Evolutionary conservation across 495 filamentous ascomycete genomes (phyloP).

Genomic region (Neurospora pannonica): DNA sequence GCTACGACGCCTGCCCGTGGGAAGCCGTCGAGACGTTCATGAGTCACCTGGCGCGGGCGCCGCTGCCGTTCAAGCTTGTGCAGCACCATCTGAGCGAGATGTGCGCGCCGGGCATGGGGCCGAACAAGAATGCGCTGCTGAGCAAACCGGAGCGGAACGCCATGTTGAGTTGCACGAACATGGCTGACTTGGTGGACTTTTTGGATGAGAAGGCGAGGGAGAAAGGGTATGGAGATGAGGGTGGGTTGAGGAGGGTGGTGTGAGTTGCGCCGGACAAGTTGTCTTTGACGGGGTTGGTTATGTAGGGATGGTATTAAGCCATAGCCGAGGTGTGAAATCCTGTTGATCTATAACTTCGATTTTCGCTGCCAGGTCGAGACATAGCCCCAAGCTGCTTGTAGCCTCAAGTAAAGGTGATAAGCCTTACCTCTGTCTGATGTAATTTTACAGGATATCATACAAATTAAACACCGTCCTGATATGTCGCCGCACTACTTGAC

Average conservation of each 20-base stretch:
- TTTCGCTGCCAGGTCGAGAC: neutral
- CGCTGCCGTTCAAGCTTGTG: conserved; percentile 49
- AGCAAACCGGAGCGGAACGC: conserved; percentile 40
- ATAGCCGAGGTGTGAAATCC: neutral
- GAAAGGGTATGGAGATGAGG: conserved; percentile 8
- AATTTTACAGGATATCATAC: neutral
- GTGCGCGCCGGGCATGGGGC: conserved; percentile 42
- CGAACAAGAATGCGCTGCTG: conserved; percentile 37
- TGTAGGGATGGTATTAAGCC: neutral
- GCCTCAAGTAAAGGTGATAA: neutral
- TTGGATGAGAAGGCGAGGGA: conserved; percentile 40
- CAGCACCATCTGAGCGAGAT: conserved; percentile 57
- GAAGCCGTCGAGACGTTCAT: conserved; percentile 50
- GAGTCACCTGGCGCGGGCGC: conserved; percentile 37
- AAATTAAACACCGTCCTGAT: neutral
- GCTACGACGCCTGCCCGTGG: conserved; percentile 47
- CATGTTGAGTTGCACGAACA: conserved; percentile 40
- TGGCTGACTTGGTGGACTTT: conserved; percentile 52
- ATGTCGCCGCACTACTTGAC: neutral
- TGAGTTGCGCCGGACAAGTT: neutral
- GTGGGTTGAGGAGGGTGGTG: conserved; percentile 4
- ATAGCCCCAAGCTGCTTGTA: neutral
- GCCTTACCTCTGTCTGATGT: neutral
- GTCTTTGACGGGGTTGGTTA: neutral
- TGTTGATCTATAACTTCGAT: neutral